These are phyloP conservation scores for Nitzschia inconspicua DNA, from an alignment of 108 stramenopile genomes.

Conservation along the genomic window DNA sequence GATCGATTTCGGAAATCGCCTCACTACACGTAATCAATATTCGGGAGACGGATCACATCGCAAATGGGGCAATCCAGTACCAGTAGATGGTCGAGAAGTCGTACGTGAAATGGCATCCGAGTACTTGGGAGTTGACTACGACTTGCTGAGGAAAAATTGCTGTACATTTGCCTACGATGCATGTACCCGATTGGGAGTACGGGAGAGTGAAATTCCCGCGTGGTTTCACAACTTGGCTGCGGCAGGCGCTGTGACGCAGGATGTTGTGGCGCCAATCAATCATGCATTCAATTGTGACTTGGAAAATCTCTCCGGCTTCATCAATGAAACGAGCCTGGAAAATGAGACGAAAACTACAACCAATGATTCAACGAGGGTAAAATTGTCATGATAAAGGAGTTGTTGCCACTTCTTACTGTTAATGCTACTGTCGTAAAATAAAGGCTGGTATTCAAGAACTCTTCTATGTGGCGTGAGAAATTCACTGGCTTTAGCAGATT, in stretches of 20 bases:
- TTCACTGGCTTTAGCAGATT: too few species aligned
- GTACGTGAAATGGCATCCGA: constrained; percentile 65
- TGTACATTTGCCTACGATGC: constrained; percentile 81
- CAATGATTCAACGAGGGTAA: too few species aligned
- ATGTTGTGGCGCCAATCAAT: constrained; percentile 38
- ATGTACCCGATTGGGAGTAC: constrained; percentile 63
- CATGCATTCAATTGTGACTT: constrained; percentile 22
- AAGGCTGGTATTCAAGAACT: too few species aligned
- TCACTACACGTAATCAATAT: constrained; percentile 30
- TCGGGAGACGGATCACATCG: neutral
- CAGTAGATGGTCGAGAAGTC: constrained; percentile 52
- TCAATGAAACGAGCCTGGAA: constrained; percentile 7
- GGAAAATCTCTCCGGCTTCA: constrained; percentile 3
- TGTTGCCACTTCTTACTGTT: too few species aligned
- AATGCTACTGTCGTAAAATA: too few species aligned
- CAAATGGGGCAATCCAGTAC: constrained; percentile 1
- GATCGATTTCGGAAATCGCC: constrained; percentile 64
- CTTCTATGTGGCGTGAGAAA: too few species aligned
- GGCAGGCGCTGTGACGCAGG: constrained; percentile 67
- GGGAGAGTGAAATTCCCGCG: constrained; percentile 73
- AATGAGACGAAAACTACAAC: too few species aligned
- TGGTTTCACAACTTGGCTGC: constrained; percentile 78
- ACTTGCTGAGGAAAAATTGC: constrained; percentile 80
- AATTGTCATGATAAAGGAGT: too few species aligned
- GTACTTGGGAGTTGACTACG: constrained; percentile 75